phyloP scores from a whole-genome alignment of 768 basidiomycete species.

The Naganishia antarctica region DNA sequence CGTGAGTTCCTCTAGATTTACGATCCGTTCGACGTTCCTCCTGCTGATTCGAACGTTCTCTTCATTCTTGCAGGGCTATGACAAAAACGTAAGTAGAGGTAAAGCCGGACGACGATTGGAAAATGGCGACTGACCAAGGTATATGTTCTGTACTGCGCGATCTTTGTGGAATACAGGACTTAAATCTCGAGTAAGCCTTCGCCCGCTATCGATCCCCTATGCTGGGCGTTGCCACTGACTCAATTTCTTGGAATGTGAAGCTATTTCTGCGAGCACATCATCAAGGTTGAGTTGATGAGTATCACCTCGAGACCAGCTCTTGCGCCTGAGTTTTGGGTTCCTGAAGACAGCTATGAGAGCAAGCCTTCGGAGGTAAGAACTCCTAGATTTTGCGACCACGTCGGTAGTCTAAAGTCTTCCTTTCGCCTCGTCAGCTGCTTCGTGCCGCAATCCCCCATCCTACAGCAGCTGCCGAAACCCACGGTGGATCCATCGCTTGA shows the following conservation, averaged over 20 bases:
- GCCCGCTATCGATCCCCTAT: too few species aligned
- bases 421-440: neutral
- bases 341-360: conserved; percentile 1
- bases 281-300: conserved; percentile 43
- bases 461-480: neutral
- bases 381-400: neutral
- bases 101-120: neutral
- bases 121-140: neutral
- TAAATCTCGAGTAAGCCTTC: conserved; percentile 25
- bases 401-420: neutral
- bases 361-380: neutral
- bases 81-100: conserved; percentile 23
- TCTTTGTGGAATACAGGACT: neutral
- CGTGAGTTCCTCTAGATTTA: conserved; percentile 7
- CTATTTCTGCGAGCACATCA: conserved; percentile 45
- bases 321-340: conserved; percentile 17
- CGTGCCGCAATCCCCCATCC: neutral
- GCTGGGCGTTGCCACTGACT: neutral
- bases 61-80: conserved; percentile 15
- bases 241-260: neutral
- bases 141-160: neutral
- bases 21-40: too few species aligned
- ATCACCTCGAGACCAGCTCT: conserved; percentile 40
- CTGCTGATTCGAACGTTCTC: neutral
- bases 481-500: neutral